Evolutionary conservation across 2,329 filamentous ascomycete genomes (phyloP).

Genomic region (Bipolaris gigantea): DNA sequence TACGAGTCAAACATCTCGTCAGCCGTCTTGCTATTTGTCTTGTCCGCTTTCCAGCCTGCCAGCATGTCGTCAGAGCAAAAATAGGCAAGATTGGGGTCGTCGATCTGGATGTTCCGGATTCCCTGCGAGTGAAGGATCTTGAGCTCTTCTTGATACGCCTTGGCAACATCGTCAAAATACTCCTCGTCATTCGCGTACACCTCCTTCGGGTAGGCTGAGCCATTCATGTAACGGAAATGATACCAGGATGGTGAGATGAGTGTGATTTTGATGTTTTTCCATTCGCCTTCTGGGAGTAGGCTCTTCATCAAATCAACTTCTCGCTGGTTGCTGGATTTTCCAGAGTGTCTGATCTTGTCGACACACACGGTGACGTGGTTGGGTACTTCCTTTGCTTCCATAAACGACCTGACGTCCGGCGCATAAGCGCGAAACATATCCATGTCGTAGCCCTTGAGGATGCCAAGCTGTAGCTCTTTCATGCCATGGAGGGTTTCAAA

Average conservation of each 20-base stretch:
- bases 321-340: slow-evolving; percentile 58
- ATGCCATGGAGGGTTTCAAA: slow-evolving; percentile 60
- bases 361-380: slow-evolving; percentile 60
- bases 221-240: slow-evolving; percentile 65
- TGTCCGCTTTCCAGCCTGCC: slow-evolving; percentile 57
- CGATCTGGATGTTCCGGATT: slow-evolving; percentile 53
- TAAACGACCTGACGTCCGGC: slow-evolving; percentile 64
- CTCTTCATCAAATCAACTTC: slow-evolving; percentile 64
- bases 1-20: slow-evolving; percentile 75
- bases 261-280: slow-evolving; percentile 69
- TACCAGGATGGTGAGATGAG: slow-evolving; percentile 70
- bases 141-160: slow-evolving; percentile 52
- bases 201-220: slow-evolving; percentile 50
- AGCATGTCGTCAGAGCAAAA: slow-evolving; percentile 45
- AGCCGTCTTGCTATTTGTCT: slow-evolving; percentile 67
- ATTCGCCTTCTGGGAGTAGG: slow-evolving; percentile 61
- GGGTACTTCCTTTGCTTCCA: slow-evolving; percentile 58
- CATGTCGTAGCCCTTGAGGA: slow-evolving; percentile 51
- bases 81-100: slow-evolving; percentile 53
- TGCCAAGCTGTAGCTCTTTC: slow-evolving; percentile 51
- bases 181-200: slow-evolving; percentile 52
- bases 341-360: slow-evolving; percentile 60
- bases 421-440: slow-evolving; percentile 62
- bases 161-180: slow-evolving; percentile 52
- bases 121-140: slow-evolving; percentile 51